A percentile compares a stretch with the other conserved stretches of the same genome.
Conservation (phyloP, 1,284 basidiomycete species). For the Thelephora terrestris region DNA sequence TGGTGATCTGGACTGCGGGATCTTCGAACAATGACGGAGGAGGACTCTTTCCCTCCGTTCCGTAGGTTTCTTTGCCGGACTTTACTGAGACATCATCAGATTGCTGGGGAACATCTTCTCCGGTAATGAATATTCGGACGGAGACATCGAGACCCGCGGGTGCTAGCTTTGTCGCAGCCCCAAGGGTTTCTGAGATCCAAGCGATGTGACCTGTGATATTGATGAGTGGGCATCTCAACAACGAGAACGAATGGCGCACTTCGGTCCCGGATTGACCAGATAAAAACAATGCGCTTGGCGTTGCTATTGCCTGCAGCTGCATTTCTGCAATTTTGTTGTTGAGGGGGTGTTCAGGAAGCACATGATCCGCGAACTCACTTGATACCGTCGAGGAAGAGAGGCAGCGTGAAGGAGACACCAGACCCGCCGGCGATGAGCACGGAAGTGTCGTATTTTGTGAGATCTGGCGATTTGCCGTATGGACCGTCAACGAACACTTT, state of each 20-base stretch:
- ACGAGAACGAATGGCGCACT: constrained; percentile 18
- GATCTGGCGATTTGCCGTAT: constrained; percentile 37
- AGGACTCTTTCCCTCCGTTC: constrained; percentile 8
- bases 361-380: constrained; percentile 18
- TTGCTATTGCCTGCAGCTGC: not conserved
- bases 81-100: not conserved
- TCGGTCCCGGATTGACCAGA: constrained; percentile 34
- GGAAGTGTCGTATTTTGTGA: constrained; percentile 32
- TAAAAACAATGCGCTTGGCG: constrained; percentile 25
- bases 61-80: constrained; percentile 1
- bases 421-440: constrained; percentile 44
- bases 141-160: constrained; percentile 23
- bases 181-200: constrained; percentile 30
- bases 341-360: not conserved
- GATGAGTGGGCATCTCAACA: not conserved
- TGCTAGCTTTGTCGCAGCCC: constrained; percentile 20
- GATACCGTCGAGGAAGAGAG: constrained; percentile 34
- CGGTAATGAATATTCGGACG: constrained; percentile 30
- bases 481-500: constrained; percentile 43
- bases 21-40: constrained; percentile 14
- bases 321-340: not conserved
- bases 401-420: constrained; percentile 40
- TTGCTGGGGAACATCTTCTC: not conserved
- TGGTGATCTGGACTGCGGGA: constrained; percentile 16
- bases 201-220: constrained; percentile 26